Evolutionary conservation across 2,329 filamentous ascomycete species (phyloP).

Genomic region (Teratosphaeria nubilosa): DNA sequence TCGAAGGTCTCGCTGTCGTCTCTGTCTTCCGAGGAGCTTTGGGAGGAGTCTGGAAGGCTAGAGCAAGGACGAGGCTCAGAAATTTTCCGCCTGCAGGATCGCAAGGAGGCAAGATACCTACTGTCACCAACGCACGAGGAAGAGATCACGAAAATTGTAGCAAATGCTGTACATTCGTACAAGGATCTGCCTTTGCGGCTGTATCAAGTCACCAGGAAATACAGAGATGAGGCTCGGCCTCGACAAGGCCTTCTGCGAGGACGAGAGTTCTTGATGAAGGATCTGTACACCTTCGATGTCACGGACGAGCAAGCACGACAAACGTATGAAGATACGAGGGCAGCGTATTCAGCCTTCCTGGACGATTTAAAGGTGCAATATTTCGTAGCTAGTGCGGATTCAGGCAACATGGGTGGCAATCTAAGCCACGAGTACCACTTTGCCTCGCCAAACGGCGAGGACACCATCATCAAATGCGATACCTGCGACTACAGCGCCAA

Average conservation of each 20-base stretch:
- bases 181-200: constrained; percentile 76
- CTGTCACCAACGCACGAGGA: constrained; percentile 93
- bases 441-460: constrained; percentile 68
- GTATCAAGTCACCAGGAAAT: constrained; percentile 91
- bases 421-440: constrained; percentile 95
- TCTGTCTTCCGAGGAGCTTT: constrained; percentile 74
- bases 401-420: constrained; percentile 89
- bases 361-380: constrained; percentile 74
- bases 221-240: constrained; percentile 82
- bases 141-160: constrained; percentile 79
- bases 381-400: constrained; percentile 77
- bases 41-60: constrained; percentile 76
- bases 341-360: constrained; percentile 68
- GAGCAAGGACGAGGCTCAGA: constrained; percentile 36
- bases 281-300: constrained; percentile 88
- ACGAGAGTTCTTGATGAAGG: constrained; percentile 95
- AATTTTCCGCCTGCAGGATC: constrained; percentile 72
- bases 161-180: constrained; percentile 64
- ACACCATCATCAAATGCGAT: constrained; percentile 67
- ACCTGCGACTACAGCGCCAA: constrained; percentile 71
- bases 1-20: constrained; percentile 76
- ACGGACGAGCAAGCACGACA: constrained; percentile 57
- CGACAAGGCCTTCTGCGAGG: constrained; percentile 79
- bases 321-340: constrained; percentile 67
- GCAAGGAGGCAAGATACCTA: constrained; percentile 63